Conservation (phyloP, 2,329 filamentous ascomycete species). For the Ophiostoma angusticollis region DNA sequence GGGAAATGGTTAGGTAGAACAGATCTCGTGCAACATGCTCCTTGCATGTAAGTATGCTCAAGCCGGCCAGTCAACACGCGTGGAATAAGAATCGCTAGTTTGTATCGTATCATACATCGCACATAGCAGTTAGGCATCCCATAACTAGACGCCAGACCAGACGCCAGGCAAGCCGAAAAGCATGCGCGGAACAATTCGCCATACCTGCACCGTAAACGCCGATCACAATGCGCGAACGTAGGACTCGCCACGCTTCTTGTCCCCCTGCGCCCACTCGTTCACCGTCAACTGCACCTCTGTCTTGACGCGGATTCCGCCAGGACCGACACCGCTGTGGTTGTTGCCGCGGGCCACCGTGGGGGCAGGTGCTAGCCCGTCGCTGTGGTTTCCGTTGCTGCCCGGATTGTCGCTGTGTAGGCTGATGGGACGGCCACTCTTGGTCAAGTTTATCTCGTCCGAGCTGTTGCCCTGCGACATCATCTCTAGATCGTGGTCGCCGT, state of each 20-base stretch:
- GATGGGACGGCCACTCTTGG: slow-evolving; percentile 7
- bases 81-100: too few species aligned
- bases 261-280: slow-evolving; percentile 2
- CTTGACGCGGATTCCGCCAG: slow-evolving; percentile 8
- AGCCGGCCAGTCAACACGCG: too few species aligned
- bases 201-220: slow-evolving; percentile 2
- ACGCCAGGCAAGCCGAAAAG: background rate
- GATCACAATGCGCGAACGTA: too few species aligned
- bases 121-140: background rate
- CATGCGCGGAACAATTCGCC: background rate
- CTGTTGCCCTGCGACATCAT: slow-evolving; percentile 11
- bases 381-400: slow-evolving; percentile 1
- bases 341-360: background rate
- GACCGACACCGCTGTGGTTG: background rate
- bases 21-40: too few species aligned
- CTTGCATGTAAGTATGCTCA: too few species aligned
- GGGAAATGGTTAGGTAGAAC: too few species aligned
- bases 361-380: background rate
- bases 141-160: background rate
- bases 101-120: too few species aligned
- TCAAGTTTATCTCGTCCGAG: slow-evolving; percentile 9
- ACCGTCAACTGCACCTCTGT: slow-evolving; percentile 10
- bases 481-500: slow-evolving; percentile 8
- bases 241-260: slow-evolving; percentile 1
- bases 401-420: slow-evolving; percentile 3